phyloP scores from a whole-genome alignment of 2,329 filamentous ascomycete genomes.

The Plectosphaerella plurivora region DNA sequence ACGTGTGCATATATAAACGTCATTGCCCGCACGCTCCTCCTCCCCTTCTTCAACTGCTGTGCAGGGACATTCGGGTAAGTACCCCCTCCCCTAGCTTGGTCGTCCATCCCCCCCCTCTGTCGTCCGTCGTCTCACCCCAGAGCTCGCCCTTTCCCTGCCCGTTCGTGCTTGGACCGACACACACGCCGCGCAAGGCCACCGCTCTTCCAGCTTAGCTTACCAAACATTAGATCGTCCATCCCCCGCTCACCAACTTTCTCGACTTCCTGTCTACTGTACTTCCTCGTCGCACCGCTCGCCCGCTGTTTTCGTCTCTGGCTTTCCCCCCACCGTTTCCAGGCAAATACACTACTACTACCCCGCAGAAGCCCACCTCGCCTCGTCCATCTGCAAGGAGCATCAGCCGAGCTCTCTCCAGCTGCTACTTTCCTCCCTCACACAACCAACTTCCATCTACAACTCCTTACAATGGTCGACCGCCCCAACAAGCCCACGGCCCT shows the following conservation, averaged over 20 bases:
- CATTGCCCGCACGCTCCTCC: no score
- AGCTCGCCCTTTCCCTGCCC: background rate
- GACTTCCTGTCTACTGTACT: no score
- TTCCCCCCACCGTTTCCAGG: no score
- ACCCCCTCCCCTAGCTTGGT: no score
- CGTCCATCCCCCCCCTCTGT: no score
- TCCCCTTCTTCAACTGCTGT: no score
- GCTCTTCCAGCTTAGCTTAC: background rate
- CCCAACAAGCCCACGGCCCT: conserved; percentile 78
- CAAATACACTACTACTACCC: background rate
- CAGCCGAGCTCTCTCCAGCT: background rate
- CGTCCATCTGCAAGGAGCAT: background rate
- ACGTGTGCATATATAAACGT: no score
- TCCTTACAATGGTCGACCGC: conserved; percentile 66
- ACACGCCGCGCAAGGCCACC: background rate
- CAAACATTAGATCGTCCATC: background rate
- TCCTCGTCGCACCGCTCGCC: no score
- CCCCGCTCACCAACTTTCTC: no score
- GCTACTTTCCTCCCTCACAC: background rate
- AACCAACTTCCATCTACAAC: background rate
- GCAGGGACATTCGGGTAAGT: no score
- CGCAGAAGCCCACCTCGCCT: background rate
- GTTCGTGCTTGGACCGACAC: background rate
- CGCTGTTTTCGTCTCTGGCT: no score
- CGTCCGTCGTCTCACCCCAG: background rate